Evolutionary conservation across 1,284 basidiomycete species (phyloP), one percentile per base, ranked within the genome.

Genomic region (Cryptococcus sp.): DNA sequence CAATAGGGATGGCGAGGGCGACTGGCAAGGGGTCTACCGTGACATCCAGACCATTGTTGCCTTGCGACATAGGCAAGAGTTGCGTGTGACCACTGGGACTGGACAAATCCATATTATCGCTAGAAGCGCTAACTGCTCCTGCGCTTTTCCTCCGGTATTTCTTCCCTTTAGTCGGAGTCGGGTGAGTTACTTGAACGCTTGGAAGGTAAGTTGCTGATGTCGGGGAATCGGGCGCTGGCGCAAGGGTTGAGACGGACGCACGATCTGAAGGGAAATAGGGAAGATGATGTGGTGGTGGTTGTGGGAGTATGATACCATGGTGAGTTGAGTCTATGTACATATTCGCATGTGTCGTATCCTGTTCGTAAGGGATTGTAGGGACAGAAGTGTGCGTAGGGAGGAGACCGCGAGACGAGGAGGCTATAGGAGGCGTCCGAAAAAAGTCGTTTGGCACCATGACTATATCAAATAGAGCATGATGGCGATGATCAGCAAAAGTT

Each of bases 121-220:
- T 50, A 8, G 60, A 58, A 1, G 50, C 47, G 46, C 57, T 62
- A 0, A 45, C 39, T 19, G 48, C 51, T 8, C 48, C 52, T 15
- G 54, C 44, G 37, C 52, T 51, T 22, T 56, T 60, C 52, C 40
- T 59, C 50, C 44, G 58, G 55, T 29, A 64, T 55, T 55, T 65
- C 55, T 58, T 66, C 23, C 55, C 62, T 56, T 63, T 69, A 25
- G 60, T 66, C 22, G 65, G 68, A 22, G 63, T 67, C 22, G 68
- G 60, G n/a, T 66, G 64, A 6, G 61, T 61, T 20, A 71, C 59
- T 13, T 69, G 67, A 0, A 68, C 13, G 46, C 54, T 59, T 2
- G 62, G 62, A 4, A 64, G 37, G 22, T 52, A 49, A 4, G 40
- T 40, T 19, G 37, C 22, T 40, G 40, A 22, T 6, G 51, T 49